A percentile compares a stretch with the other conserved stretches of the same genome.
phyloP scores from a whole-genome alignment of 2,329 filamentous ascomycete species.

The Neopestalotiopsis sp. region DNA sequence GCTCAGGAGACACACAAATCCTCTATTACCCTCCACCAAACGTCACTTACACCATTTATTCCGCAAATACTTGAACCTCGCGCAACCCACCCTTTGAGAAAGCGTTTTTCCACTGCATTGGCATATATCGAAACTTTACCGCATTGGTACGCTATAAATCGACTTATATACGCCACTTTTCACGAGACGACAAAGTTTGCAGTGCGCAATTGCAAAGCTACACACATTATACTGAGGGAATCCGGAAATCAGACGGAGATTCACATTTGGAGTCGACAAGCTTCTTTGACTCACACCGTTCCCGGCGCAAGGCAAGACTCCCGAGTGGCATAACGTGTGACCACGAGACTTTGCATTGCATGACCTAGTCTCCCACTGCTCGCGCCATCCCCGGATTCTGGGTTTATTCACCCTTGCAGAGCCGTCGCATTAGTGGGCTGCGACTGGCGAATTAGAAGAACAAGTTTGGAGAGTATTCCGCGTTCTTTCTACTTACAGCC shows the following conservation, averaged over 20 bases:
- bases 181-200: neutral
- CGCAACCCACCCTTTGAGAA: neutral
- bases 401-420: slow-evolving; percentile 5
- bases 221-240: neutral
- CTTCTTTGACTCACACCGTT: neutral
- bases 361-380: slow-evolving; percentile 10
- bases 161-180: neutral
- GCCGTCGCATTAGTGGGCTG: slow-evolving; percentile 12
- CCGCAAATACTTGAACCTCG: neutral
- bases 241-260: neutral
- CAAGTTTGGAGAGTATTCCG: slow-evolving; percentile 1
- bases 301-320: neutral
- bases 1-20: neutral
- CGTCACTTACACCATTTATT: slow-evolving; percentile 1
- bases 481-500: neutral
- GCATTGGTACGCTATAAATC: neutral
- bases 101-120: neutral
- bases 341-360: slow-evolving; percentile 12
- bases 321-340: neutral
- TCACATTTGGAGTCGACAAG: neutral
- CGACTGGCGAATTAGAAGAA: slow-evolving; percentile 20
- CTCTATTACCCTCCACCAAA: neutral
- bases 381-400: slow-evolving; percentile 21
- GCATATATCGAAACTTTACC: neutral
- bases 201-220: neutral